Percentiles rank a stretch among this genome's conserved stretches.
phyloP scores from a whole-genome alignment of 805 yeast species.

The Saturnispora besseyi region DNA sequence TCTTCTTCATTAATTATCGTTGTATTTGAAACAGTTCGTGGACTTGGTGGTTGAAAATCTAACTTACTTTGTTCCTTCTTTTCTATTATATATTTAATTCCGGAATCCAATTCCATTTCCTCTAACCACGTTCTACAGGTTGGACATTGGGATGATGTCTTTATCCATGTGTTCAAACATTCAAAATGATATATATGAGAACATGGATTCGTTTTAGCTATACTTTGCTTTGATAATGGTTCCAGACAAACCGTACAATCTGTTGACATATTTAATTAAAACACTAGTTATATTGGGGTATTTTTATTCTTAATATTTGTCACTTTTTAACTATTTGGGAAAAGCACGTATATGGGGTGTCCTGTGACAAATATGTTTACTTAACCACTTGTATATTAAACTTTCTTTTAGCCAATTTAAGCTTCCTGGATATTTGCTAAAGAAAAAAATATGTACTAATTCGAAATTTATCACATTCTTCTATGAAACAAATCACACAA shows the following conservation, averaged over 20 bases:
- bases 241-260: slow-evolving; percentile 29
- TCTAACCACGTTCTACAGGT: slow-evolving; percentile 8
- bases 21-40: slow-evolving; percentile 6
- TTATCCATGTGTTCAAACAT: slow-evolving; percentile 30
- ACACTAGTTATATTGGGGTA: too few species aligned
- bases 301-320: too few species aligned
- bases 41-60: slow-evolving; percentile 2
- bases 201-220: slow-evolving; percentile 27
- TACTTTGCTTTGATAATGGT: slow-evolving; percentile 13
- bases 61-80: slow-evolving; percentile 4
- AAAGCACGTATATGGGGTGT: too few species aligned
- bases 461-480: background rate
- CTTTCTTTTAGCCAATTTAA: too few species aligned
- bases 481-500: background rate
- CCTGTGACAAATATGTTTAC: too few species aligned
- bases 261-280: background rate
- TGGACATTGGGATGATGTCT: slow-evolving; percentile 29
- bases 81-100: background rate
- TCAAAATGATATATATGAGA: slow-evolving; percentile 28
- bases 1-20: slow-evolving; percentile 3
- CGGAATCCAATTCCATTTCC: slow-evolving; percentile 3
- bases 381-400: too few species aligned
- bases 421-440: background rate
- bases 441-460: background rate
- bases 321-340: too few species aligned